Percentiles rank a stretch among this genome's conserved stretches.
Evolutionary conservation across 1,284 basidiomycete species (phyloP).

Genomic region (Leccinum huronense): DNA sequence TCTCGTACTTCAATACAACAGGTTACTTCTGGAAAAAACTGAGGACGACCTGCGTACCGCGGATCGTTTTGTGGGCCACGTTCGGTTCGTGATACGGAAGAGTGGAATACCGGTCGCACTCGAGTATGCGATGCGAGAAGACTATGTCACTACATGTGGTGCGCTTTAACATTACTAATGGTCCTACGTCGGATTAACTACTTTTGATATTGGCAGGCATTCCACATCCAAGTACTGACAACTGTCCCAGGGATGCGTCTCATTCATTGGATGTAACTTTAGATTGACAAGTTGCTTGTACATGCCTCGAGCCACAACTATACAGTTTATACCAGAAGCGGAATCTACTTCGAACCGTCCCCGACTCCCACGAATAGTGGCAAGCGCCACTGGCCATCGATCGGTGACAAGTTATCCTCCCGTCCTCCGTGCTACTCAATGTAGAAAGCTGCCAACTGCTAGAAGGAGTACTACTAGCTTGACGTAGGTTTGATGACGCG

Average conservation of each 20-base stretch:
- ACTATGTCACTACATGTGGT: neutral
- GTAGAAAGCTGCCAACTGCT: constrained; percentile 7
- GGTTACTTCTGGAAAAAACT: neutral
- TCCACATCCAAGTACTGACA: neutral
- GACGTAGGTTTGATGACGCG: neutral
- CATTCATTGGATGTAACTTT: neutral
- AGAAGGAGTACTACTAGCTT: constrained; percentile 1
- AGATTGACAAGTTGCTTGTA: neutral
- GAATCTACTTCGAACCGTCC: neutral
- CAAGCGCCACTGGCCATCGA: constrained; percentile 1
- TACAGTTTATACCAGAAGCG: neutral
- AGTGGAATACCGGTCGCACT: neutral
- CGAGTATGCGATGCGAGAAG: neutral
- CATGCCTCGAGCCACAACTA: neutral
- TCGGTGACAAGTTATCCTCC: constrained; percentile 10
- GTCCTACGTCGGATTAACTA: neutral
- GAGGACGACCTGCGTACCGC: neutral
- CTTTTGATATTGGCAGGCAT: neutral
- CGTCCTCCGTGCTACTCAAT: neutral
- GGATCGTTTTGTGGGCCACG: neutral
- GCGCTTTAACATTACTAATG: neutral
- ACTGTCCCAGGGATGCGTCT: neutral
- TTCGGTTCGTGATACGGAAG: neutral
- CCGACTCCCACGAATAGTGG: too few species aligned
- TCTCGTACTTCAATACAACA: neutral